Evolutionary conservation across 2,329 filamentous ascomycete species (phyloP).

Genomic region (Fusarium aywerte): DNA sequence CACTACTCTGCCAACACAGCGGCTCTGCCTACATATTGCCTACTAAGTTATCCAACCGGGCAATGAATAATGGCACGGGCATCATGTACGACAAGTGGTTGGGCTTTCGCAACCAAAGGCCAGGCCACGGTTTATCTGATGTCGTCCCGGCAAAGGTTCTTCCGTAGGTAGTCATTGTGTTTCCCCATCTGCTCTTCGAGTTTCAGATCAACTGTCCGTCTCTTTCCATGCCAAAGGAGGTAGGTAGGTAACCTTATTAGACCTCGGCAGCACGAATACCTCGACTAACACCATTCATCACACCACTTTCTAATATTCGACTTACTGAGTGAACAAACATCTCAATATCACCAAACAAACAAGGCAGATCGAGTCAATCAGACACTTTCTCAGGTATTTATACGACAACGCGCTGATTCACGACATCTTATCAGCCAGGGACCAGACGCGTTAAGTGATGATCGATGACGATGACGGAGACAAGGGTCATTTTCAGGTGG

Average conservation of each 20-base stretch:
- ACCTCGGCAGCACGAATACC: not conserved
- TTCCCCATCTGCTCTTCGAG: slow-evolving; percentile 1
- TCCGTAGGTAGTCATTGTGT: not conserved
- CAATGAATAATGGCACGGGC: slow-evolving; percentile 13
- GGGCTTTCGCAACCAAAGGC: not conserved
- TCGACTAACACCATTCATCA: not conserved
- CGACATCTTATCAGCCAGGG: slow-evolving; percentile 13
- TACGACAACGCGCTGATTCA: slow-evolving; percentile 10
- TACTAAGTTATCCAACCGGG: slow-evolving; percentile 15
- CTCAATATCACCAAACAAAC: not conserved
- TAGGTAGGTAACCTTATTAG: not conserved
- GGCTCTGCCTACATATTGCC: no score
- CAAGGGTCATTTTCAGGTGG: slow-evolving; percentile 33
- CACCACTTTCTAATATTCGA: not conserved
- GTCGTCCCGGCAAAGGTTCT: not conserved
- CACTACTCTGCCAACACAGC: not conserved
- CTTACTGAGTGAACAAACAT: not conserved
- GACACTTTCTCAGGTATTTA: not conserved
- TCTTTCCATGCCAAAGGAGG: not conserved
- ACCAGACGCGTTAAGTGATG: slow-evolving; percentile 36
- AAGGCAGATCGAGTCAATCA: not conserved
- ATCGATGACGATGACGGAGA: slow-evolving; percentile 35
- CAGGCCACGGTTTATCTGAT: not conserved
- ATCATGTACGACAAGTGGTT: not conserved
- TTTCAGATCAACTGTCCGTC: not conserved